Evolutionary conservation across 805 yeast species (phyloP).

Genomic region (Barnettozyma botsteinii): DNA sequence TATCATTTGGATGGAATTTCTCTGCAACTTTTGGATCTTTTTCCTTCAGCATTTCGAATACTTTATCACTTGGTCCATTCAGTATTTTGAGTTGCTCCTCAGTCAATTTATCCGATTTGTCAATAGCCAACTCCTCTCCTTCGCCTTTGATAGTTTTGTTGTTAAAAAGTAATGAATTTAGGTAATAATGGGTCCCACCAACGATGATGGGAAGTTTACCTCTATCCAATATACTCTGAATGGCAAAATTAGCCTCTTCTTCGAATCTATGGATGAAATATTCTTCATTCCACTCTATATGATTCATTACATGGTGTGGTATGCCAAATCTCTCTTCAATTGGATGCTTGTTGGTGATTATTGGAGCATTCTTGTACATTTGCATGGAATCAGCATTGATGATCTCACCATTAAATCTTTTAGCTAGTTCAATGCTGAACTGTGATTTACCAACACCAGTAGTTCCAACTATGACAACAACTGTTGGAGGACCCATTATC

Average conservation of each 20-base stretch:
- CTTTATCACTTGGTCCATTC: constrained; percentile 47
- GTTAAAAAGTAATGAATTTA: constrained; percentile 68
- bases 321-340: constrained; percentile 65
- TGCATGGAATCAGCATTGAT: constrained; percentile 98
- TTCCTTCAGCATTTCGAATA: constrained; percentile 42
- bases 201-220: constrained; percentile 82
- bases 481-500: constrained; percentile 26
- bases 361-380: constrained; percentile 66
- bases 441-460: constrained; percentile 97
- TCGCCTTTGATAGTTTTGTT: constrained; percentile 53
- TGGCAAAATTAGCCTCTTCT: constrained; percentile 56
- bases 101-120: constrained; percentile 18
- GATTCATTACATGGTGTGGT: constrained; percentile 84
- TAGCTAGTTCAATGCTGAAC: constrained; percentile 74
- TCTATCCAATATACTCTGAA: constrained; percentile 56
- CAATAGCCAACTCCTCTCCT: background rate
- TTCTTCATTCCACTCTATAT: constrained; percentile 73
- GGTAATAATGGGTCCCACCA: constrained; percentile 95
- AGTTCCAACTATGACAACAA: constrained; percentile 78
- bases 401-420: constrained; percentile 74
- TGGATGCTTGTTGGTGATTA: constrained; percentile 92
- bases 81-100: constrained; percentile 38
- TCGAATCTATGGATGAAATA: constrained; percentile 77
- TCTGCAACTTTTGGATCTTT: constrained; percentile 68
- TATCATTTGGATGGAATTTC: constrained; percentile 91